Evolutionary conservation across 2,329 filamentous ascomycete genomes (phyloP), one percentile per base, ranked within the genome.

Genomic region (Aspergillus sp.): DNA sequence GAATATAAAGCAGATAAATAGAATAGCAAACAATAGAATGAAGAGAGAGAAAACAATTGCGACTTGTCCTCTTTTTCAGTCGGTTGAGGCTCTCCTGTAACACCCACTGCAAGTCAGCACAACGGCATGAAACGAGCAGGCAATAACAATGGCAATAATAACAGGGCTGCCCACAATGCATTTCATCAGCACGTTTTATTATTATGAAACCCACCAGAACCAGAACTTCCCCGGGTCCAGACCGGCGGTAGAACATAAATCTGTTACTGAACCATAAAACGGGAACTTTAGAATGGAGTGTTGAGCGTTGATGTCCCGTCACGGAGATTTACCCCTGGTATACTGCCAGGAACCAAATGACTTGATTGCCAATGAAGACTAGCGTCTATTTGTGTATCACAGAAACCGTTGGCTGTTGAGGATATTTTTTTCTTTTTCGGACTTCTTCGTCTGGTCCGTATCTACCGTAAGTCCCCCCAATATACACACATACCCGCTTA

Each of bases 401-500:
- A 43, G 47, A 57, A 48, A 53, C 46, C 12, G 23, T 13, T 17
- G n/a, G 23, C 20, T 10, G 10, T 30, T 12, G 41, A 56, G 54
- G 49, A 49, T 47, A 38, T 48, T 43, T 46, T 46, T 44, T 46
- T 45, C 49, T 22, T 41, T 39, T 44, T 44, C 44, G 23, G 43
- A 22, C 45, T 10, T 15, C 19, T 30, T 30, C 12, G 25, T 12
- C 25, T 30, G n/a, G 25, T 46, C 23, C 42, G 48, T 45, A 50
- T 45, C 44, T 32, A 53, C 41, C 45, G 42, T 41, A 41, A 7
- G 33, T 45, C 43, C 49, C 43, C 43, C 44, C 52, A 51, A 56
- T 49, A 50, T 45, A 41, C 43, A 51, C 46, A 44, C 44, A 46
- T 35, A 7, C 33, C 33, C 50, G 38, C 13, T 22, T 47, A 32